phyloP scores from a whole-genome alignment of 2,329 filamentous ascomycete genomes.

The Neonectria punicea region DNA sequence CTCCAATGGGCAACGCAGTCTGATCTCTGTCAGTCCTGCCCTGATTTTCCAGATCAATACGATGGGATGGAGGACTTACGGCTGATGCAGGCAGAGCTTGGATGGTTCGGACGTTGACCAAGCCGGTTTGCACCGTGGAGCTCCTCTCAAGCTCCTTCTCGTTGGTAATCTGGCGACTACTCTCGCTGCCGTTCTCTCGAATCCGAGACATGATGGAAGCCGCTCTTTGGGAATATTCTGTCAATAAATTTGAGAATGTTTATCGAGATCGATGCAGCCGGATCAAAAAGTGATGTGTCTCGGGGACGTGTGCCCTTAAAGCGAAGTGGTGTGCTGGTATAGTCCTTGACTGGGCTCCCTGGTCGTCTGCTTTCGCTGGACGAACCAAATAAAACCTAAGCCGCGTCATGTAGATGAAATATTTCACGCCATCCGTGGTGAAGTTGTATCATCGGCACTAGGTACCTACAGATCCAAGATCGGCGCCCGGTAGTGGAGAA shows the following conservation, averaged over 20 bases:
- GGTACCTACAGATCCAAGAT: not conserved
- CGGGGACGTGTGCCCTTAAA: not conserved
- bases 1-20: constrained; percentile 43
- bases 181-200: not conserved
- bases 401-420: not conserved
- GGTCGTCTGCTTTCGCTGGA: not conserved
- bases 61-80: not conserved
- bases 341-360: not conserved
- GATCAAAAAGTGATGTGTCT: not conserved
- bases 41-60: not conserved
- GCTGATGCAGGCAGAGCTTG: not conserved
- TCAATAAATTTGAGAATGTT: not conserved
- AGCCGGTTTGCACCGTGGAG: not conserved
- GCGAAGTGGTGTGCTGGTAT: not conserved
- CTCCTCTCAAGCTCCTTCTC: not conserved
- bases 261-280: not conserved
- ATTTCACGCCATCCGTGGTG: not conserved
- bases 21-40: not conserved
- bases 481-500: not conserved
- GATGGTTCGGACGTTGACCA: not conserved
- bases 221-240: not conserved
- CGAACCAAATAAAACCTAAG: not conserved
- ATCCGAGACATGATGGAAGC: not conserved
- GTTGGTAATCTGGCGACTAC: not conserved
- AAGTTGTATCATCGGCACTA: not conserved